Conservation (phyloP, 78 protist species). For the Emiliania huxleyi region DNA sequence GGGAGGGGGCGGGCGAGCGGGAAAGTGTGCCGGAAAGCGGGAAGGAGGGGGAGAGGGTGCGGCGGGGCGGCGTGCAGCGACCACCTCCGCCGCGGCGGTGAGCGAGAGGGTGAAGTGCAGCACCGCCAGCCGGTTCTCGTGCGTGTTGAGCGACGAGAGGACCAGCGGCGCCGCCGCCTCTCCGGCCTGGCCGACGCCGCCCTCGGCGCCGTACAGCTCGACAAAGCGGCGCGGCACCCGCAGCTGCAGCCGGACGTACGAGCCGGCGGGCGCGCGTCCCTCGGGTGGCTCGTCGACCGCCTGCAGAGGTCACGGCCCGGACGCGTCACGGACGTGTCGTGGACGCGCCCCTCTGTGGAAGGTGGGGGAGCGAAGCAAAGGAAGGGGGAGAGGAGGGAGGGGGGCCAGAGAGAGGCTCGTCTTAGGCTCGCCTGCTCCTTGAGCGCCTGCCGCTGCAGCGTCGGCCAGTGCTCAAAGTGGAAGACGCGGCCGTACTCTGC, state of each 20-base stretch:
- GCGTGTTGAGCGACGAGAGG: conserved; percentile 62
- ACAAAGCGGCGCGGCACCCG: neutral
- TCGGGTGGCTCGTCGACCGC: neutral
- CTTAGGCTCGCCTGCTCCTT: too few species aligned
- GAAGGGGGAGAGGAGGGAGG: too few species aligned
- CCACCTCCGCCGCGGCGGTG: conserved; percentile 1
- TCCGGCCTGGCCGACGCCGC: neutral
- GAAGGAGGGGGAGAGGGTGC: too few species aligned
- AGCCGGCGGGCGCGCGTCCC: conserved; percentile 31
- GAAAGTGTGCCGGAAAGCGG: too few species aligned
- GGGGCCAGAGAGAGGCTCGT: too few species aligned
- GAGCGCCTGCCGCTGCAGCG: conserved; percentile 44
- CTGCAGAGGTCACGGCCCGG: too few species aligned
- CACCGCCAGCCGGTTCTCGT: conserved; percentile 90
- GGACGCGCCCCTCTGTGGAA: too few species aligned
- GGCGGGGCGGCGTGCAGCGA: too few species aligned
- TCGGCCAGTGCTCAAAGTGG: conserved; percentile 78
- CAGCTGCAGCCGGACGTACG: conserved; percentile 64
- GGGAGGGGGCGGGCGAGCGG: too few species aligned
- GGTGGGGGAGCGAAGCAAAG: too few species aligned
- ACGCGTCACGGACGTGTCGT: too few species aligned
- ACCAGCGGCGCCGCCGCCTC: conserved; percentile 15
- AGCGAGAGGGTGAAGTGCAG: conserved; percentile 61
- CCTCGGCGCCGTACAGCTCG: neutral
- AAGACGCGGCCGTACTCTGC: conserved; percentile 88